These are phyloP conservation scores for Haberlea rhodopensis DNA, from an alignment of 257 asterid species.

Conservation along the genomic window DNA sequence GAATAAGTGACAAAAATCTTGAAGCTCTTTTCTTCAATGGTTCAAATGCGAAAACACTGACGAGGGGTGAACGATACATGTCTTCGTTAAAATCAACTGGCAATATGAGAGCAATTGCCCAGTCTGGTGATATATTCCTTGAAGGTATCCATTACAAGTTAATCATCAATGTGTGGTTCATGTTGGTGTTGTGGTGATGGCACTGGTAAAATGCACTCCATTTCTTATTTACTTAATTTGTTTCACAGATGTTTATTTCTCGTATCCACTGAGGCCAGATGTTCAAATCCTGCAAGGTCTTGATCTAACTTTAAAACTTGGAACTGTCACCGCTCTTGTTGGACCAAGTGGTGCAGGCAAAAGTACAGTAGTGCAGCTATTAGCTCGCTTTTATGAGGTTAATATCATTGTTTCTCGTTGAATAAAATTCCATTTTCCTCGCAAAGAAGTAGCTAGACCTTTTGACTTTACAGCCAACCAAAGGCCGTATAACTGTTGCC, in stretches of 20 bases:
- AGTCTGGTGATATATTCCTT: conserved; percentile 75
- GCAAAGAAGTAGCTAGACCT: conserved; percentile 9
- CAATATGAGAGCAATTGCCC: conserved; percentile 60
- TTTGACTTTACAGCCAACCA: conserved; percentile 67
- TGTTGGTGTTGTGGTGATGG: not conserved
- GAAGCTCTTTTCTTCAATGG: conserved; percentile 49
- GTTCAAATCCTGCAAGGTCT: conserved; percentile 79
- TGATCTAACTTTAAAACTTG: conserved; percentile 66
- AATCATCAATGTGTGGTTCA: conserved; percentile 13
- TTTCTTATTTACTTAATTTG: conserved; percentile 2
- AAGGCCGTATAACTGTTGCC: conserved; percentile 86
- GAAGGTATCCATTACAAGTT: conserved; percentile 52
- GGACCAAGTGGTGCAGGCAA: conserved; percentile 98
- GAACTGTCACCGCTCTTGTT: conserved; percentile 92
- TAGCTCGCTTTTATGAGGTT: conserved; percentile 97
- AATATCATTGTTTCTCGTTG: conserved; percentile 1
- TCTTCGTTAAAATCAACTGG: conserved; percentile 68
- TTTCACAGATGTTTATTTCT: conserved; percentile 76
- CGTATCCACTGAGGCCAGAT: conserved; percentile 94
- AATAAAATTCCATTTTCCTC: not conserved
- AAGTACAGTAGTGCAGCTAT: conserved; percentile 90
- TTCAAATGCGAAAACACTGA: conserved; percentile 37
- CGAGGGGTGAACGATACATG: conserved; percentile 49
- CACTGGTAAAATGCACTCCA: conserved; percentile 9
- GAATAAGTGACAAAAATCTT: conserved; percentile 46